phyloP scores from a whole-genome alignment of 495 filamentous ascomycete genomes.

The Acidiella bohemica region DNA sequence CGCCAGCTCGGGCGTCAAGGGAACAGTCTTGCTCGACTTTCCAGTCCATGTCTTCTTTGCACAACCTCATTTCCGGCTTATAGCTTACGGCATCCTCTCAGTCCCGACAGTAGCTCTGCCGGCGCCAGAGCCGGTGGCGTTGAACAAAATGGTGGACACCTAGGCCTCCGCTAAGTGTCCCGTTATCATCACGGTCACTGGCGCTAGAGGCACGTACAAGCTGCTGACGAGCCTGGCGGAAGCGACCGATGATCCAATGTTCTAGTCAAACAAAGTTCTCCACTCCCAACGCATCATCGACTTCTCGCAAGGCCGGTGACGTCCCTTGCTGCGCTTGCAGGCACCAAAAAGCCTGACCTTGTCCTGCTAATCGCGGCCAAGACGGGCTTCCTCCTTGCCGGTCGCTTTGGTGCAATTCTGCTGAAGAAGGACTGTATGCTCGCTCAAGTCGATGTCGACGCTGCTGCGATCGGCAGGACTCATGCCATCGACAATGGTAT shows the following conservation, averaged over 20 bases:
- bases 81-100: slow-evolving; percentile 19
- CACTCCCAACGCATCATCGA: slow-evolving; percentile 13
- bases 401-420: slow-evolving; percentile 15
- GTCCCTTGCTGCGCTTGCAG: slow-evolving; percentile 12
- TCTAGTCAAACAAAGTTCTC: slow-evolving; percentile 19
- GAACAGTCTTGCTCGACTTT: slow-evolving; percentile 21
- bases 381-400: slow-evolving; percentile 21
- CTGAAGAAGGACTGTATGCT: slow-evolving; percentile 19
- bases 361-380: slow-evolving; percentile 18
- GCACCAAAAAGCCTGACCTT: slow-evolving; percentile 15
- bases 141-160: slow-evolving; percentile 11
- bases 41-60: slow-evolving; percentile 23
- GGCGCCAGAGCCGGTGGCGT: slow-evolving; percentile 14
- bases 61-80: slow-evolving; percentile 7
- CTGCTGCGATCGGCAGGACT: slow-evolving; percentile 19
- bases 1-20: slow-evolving; percentile 9
- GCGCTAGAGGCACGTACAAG: slow-evolving; percentile 6
- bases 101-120: slow-evolving; percentile 8
- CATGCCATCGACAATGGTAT: slow-evolving; percentile 19
- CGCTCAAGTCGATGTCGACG: slow-evolving; percentile 23
- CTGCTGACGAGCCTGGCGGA: slow-evolving; percentile 12
- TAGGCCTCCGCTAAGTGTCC: slow-evolving; percentile 14
- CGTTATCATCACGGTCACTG: slow-evolving; percentile 20
- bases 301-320: slow-evolving; percentile 13
- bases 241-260: slow-evolving; percentile 17